Conservation (phyloP, 148 eudicot genomes). For the Salicornia ramosissima region DNA sequence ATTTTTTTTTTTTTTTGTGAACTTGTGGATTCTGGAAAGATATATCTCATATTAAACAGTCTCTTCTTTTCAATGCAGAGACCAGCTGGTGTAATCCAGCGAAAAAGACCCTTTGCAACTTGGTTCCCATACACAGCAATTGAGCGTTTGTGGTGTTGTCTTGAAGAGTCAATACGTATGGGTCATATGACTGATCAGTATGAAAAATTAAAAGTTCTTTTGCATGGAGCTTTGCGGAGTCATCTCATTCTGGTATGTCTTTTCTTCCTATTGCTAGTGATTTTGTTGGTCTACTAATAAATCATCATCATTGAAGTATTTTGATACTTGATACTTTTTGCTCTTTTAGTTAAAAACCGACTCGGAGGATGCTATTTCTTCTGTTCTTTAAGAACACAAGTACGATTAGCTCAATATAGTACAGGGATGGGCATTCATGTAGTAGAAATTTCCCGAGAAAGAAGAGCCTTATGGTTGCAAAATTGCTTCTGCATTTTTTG, state of each 20-base stretch:
- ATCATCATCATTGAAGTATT: background rate
- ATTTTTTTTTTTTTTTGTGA: too few species aligned
- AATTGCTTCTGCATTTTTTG: background rate
- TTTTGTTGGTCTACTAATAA: background rate
- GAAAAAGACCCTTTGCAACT: conserved; percentile 72
- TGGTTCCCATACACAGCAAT: conserved; percentile 94
- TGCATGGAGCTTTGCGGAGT: conserved; percentile 55
- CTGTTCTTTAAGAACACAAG: conserved; percentile 14
- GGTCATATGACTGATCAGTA: conserved; percentile 81
- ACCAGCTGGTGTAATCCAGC: conserved; percentile 65
- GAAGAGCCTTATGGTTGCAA: background rate
- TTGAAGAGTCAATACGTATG: conserved; percentile 56
- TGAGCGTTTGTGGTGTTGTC: conserved; percentile 81
- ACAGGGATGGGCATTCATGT: background rate
- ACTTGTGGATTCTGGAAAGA: conserved; percentile 4
- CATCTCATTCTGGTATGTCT: conserved; percentile 65
- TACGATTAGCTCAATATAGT: background rate
- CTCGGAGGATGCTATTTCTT: conserved; percentile 29
- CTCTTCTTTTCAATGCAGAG: conserved; percentile 45
- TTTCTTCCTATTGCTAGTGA: background rate
- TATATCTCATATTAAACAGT: background rate
- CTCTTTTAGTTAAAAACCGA: conserved; percentile 27
- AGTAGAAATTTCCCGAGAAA: background rate
- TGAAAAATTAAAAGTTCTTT: conserved; percentile 63
- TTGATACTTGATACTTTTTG: background rate